Percentiles rank a stretch among this genome's conserved stretches.
These are phyloP conservation scores for Musa acuminata DNA, from an alignment of 176 grass and related monocot species.

Conservation along the genomic window DNA sequence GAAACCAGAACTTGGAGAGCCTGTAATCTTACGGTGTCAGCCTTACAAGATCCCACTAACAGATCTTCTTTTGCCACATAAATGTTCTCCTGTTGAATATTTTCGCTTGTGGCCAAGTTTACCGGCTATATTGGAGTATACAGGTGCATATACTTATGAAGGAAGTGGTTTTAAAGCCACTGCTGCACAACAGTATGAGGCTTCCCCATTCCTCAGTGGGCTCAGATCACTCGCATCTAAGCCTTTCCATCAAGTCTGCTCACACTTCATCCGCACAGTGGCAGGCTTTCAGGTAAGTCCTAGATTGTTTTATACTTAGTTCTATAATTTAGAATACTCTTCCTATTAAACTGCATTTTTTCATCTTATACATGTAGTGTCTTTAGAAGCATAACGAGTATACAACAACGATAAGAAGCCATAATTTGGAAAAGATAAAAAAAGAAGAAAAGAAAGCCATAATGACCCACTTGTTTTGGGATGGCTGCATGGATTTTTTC, in stretches of 20 bases:
- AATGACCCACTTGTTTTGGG: neutral
- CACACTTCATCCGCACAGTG: slow-evolving; percentile 90
- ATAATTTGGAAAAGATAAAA: no score
- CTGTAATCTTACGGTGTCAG: slow-evolving; percentile 72
- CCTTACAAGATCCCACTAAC: slow-evolving; percentile 90
- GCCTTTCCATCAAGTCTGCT: slow-evolving; percentile 96
- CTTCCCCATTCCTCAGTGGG: slow-evolving; percentile 83
- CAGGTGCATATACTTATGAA: slow-evolving; percentile 87
- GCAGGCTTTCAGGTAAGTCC: slow-evolving; percentile 92
- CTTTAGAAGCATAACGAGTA: neutral
- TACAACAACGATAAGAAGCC: neutral
- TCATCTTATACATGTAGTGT: neutral
- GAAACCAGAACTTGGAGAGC: slow-evolving; percentile 75
- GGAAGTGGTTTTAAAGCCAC: slow-evolving; percentile 99
- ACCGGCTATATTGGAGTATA: slow-evolving; percentile 85
- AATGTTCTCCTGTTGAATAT: slow-evolving; percentile 86
- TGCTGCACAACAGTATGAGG: slow-evolving; percentile 89
- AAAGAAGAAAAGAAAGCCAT: neutral
- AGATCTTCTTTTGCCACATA: slow-evolving; percentile 83
- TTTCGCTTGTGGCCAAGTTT: slow-evolving; percentile 92
- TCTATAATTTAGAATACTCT: neutral
- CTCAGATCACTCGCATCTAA: slow-evolving; percentile 71
- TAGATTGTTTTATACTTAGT: neutral
- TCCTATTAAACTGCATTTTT: neutral
- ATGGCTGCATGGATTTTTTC: no score